Conservation (phyloP, 192 early-diverging fungal genomes). For the Coemansia javaensis region DNA sequence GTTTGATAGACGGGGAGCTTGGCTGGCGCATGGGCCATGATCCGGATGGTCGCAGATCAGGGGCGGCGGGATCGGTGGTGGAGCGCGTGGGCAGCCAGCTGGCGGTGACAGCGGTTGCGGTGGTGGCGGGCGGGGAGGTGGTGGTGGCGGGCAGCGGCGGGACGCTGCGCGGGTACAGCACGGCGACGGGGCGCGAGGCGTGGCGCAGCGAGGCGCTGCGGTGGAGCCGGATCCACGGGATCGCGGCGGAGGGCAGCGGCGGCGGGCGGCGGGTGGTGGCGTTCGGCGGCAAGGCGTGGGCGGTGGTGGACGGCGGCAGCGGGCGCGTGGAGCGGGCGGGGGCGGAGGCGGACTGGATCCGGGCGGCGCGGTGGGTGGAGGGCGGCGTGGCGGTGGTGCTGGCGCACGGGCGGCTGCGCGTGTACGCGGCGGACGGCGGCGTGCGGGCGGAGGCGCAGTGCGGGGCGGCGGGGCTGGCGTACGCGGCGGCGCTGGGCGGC, state of each 20-base stretch:
- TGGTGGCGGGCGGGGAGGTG: constrained; percentile 18
- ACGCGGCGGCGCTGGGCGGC: constrained; percentile 71
- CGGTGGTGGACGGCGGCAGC: constrained; percentile 5
- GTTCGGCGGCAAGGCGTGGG: constrained; percentile 53
- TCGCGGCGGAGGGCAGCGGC: constrained; percentile 3
- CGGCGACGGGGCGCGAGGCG: not conserved
- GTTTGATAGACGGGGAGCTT: too few species aligned
- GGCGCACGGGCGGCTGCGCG: constrained; percentile 69
- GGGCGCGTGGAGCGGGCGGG: constrained; percentile 7
- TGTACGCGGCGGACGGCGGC: constrained; percentile 42
- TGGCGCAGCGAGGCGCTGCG: constrained; percentile 13
- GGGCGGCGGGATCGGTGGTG: too few species aligned
- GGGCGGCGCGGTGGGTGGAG: constrained; percentile 67
- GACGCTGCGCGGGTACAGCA: constrained; percentile 31
- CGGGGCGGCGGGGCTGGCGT: constrained; percentile 65
- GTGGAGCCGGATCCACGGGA: constrained; percentile 44
- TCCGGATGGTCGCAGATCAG: too few species aligned
- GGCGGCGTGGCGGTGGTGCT: constrained; percentile 59
- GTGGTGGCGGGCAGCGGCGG: constrained; percentile 47
- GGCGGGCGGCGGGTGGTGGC: constrained; percentile 10
- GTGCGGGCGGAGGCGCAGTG: constrained; percentile 52
- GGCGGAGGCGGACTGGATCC: constrained; percentile 70
- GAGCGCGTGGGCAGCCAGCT: constrained; percentile 1
- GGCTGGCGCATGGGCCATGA: too few species aligned
- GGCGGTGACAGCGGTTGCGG: constrained; percentile 46